These are phyloP conservation scores for Medicago lupulina DNA, from an alignment of 306 rosid species.

Conservation along the genomic window DNA sequence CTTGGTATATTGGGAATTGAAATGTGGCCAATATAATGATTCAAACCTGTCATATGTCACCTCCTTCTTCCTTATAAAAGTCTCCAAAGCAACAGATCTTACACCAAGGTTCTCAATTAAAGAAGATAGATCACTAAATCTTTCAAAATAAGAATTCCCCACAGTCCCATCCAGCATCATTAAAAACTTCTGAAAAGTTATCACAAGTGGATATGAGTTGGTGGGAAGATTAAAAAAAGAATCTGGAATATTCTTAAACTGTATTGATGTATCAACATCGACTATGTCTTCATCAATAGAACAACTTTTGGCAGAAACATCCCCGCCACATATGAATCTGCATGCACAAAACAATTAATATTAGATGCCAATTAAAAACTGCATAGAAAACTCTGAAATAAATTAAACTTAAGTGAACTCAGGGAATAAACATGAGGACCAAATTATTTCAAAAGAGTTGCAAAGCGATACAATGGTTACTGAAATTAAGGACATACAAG, in stretches of 20 bases:
- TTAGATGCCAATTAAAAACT: background rate
- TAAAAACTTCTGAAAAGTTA: slow-evolving; percentile 75
- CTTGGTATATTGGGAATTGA: slow-evolving; percentile 60
- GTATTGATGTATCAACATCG: slow-evolving; percentile 57
- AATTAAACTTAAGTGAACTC: background rate
- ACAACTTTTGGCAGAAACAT: slow-evolving; percentile 26
- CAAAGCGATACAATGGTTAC: background rate
- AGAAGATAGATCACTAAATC: slow-evolving; percentile 50
- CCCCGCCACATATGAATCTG: slow-evolving; percentile 58
- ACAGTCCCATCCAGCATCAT: slow-evolving; percentile 88
- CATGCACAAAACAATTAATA: background rate
- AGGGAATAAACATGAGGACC: background rate
- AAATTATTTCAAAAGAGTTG: background rate
- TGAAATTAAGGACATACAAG: no score
- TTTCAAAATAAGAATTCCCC: slow-evolving; percentile 70
- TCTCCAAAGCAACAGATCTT: slow-evolving; percentile 60
- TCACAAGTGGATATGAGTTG: slow-evolving; percentile 71
- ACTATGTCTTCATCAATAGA: slow-evolving; percentile 51
- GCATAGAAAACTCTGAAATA: background rate
- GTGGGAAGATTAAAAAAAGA: slow-evolving; percentile 62
- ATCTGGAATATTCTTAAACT: slow-evolving; percentile 60
- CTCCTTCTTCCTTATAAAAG: slow-evolving; percentile 62
- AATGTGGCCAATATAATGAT: slow-evolving; percentile 74
- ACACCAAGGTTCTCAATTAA: slow-evolving; percentile 37
- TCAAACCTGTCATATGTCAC: slow-evolving; percentile 72